Evolutionary conservation across 805 yeast genomes (phyloP), one percentile per base, ranked within the genome.

Genomic region (Phaffomyces thermotolerans): DNA sequence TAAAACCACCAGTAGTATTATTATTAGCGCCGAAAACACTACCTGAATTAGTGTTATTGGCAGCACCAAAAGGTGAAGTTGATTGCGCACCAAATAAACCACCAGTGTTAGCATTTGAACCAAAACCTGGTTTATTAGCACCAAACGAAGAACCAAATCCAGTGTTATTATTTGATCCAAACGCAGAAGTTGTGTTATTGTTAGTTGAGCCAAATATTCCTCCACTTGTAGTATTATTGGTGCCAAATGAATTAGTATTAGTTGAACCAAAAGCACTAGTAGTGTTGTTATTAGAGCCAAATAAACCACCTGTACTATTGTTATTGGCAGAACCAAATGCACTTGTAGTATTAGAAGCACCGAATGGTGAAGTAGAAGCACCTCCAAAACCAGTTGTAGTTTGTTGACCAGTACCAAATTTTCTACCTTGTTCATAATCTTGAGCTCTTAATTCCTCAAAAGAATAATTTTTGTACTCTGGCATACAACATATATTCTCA

Each of bases 361-460:
- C 68, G 51, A 76, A 63, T n/a, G 66, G 65, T 14, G 60, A 44
- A 34, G 61, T 50, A 6, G 33, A 4, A 13, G 45, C 20, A 37
- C 36, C 25, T 14, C 40, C 41, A 37, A 37, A 37, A 10, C 39
- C 39, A 20, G 25, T 18, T 1, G 64, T 53, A 9, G 49, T 42
- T 42, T 60, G 44, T 40, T 51, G 56, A 39, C 50, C 60, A 48
- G 68, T 77, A 14, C 86, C 90, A 49, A 51, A 78, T 47, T 78
- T 73, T 57, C 93, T 73, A 43, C 77, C 78, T 50, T 79, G 84
- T 53, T 79, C 78, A 60, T 93, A 93, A 65, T 93, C 99, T 62
- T 84, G 91, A 53, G 75, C 68, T 59, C 99, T 76, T 63, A 93
- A 75, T 60, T 93, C 99, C 62, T 89, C 97, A 57, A 81, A 76